phyloP scores from a whole-genome alignment of 768 basidiomycete species.

The Leucosporidium creatinivorum region DNA sequence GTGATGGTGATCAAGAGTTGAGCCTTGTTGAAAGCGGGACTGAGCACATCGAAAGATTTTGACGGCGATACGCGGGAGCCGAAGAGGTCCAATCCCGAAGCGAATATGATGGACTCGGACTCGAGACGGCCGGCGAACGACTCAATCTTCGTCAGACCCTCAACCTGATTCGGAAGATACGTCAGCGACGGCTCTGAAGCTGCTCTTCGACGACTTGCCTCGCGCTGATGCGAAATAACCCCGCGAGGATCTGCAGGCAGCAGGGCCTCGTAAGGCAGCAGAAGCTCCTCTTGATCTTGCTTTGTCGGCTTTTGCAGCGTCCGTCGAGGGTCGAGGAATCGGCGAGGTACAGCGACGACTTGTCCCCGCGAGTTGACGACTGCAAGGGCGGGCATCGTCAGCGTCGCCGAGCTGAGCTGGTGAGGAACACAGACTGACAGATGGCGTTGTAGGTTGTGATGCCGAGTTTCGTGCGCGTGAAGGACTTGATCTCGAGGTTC shows the following conservation, averaged over 20 bases:
- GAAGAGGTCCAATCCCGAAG: constrained; percentile 84
- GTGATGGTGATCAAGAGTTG: constrained; percentile 78
- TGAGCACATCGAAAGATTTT: constrained; percentile 84
- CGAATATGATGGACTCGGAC: constrained; percentile 81
- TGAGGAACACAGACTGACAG: constrained; percentile 45
- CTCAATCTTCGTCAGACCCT: constrained; percentile 54
- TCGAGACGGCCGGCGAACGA: constrained; percentile 70
- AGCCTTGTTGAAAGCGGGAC: constrained; percentile 83
- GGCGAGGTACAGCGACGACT: constrained; percentile 51
- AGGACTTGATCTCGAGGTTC: constrained; percentile 60
- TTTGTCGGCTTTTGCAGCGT: constrained; percentile 67
- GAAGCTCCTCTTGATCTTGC: constrained; percentile 74
- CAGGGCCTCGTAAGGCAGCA: constrained; percentile 75
- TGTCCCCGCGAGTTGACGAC: not conserved
- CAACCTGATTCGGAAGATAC: not conserved
- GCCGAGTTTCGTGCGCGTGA: constrained; percentile 79
- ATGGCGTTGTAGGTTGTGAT: constrained; percentile 80
- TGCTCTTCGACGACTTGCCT: constrained; percentile 42
- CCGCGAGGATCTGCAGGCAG: constrained; percentile 61
- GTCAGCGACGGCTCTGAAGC: not conserved
- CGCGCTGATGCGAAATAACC: constrained; percentile 54
- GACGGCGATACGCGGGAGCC: constrained; percentile 75
- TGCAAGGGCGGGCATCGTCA: not conserved
- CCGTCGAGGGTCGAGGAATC: constrained; percentile 73
- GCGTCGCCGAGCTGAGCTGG: not conserved